Base-by-base conservation (phyloP, 1,139 yeast species). In the Blastobotrys illinoisensis region DNA sequence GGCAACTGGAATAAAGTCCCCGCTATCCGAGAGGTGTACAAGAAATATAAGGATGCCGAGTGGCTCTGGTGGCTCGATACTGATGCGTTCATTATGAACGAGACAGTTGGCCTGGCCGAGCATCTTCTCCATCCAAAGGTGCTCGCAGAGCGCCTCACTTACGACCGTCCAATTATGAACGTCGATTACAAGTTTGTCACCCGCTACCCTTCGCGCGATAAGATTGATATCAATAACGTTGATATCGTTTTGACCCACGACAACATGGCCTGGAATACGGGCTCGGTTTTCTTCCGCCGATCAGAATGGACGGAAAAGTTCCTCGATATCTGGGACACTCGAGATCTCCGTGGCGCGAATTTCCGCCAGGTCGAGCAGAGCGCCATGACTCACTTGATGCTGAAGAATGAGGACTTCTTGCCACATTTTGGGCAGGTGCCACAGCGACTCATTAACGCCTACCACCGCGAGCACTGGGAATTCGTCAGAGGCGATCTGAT, bases 61-160 rank as follows among this genome's bases (percentile, higher is more conserved):
- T 70, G 73, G 73, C 58, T 70, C 44, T 67, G 71, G 69, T 69
- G 72, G 72, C 57, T 70, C 20, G 73, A 70, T 48, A 56, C 62
- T 3, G 73, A 69, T 56, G 60, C 65, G 19, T 53, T 70, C 36
- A 68, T 70, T 50, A 65, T 67, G 65, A 67, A 70, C 54, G 64
- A 64, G n/a, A 54, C 55, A 16, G 44, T 65, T 5, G 65, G 67
- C 46, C 58, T 72, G 24, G 70, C 68, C 19, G 57, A 56, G 20
- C 69, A 66, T 49, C 43, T 72, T 20, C 60, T 72, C 18, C 58
- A 65, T 45, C 70, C 68, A 6, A 52, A 62, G 7, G 69, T 61
- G 2, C 54, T 71, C 23, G 51, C 50, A 14, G 57, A 65, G 20
- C 60, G 67, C 1, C 49, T 64, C 14, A 56, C 64, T 0, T 67